Evolutionary conservation across 768 basidiomycete genomes (phyloP), one percentile per base, ranked within the genome.

Genomic region (Amanita pallidorosea): DNA sequence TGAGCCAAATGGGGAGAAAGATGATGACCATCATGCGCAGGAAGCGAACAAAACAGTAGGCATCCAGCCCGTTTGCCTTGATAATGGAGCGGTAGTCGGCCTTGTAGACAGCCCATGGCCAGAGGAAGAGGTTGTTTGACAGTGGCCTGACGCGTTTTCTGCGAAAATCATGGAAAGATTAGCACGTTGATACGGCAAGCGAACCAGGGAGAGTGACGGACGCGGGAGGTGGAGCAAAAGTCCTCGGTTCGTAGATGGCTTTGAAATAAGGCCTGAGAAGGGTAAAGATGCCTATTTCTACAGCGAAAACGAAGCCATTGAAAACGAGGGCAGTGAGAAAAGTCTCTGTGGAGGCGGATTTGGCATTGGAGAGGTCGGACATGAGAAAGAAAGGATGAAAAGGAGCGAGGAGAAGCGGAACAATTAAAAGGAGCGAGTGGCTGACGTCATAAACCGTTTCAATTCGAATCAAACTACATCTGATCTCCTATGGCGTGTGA

Each of bases 11-110:
- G 20, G 96, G 94, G 5, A 94, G 58, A 62, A 97, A 75, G 22
- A 93, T 69, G 56, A 82, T 77, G 45, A 81, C 63, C 79, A 96
- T 86, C 74, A 97, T 82, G 45, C 84, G 80, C 25, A 89, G 72
- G 65, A 88, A 97, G 48, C 91, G 85, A 41, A 96, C 83, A 58
- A 88, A 99, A 61, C 94, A 84, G 68, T 95, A 99, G 13, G 92
- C 88, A 63, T 98, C 95, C 52, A 87, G 71, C 23, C 91, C 91
- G 55, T 92, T 93, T 38, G 77, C 73, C 38, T 70, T 68, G 53
- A 80, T 74, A 52, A 89, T 80, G 20, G 71, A 73, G 25, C 67
- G 66, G 59, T 82, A 80, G 60, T 90, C 77, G 2, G 83, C 73
- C 2, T 69, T 71, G 66, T 68, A 81, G 17, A 93, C 64, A 0